phyloP scores from a whole-genome alignment of 495 filamentous ascomycete species.

The Trichoderma asperelloides region DNA sequence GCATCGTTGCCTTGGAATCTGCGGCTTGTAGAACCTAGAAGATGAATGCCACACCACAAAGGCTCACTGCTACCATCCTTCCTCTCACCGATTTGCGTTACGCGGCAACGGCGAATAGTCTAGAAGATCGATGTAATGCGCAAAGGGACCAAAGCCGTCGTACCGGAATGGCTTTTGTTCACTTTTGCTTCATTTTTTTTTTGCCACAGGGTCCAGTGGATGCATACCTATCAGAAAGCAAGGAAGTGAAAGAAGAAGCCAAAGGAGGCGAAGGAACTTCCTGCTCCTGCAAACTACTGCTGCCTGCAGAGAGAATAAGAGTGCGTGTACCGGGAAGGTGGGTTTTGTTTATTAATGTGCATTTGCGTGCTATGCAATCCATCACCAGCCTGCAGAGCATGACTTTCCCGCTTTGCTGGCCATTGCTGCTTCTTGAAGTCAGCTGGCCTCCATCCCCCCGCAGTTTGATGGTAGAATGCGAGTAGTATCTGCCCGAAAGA shows the following conservation, averaged over 20 bases:
- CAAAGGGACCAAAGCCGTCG: background rate
- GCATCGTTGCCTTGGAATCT: constrained; percentile 1
- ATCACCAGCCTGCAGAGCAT: background rate
- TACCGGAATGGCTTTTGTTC: background rate
- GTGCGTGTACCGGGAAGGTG: background rate
- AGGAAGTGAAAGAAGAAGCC: background rate
- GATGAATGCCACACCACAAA: constrained; percentile 2
- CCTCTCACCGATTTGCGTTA: background rate
- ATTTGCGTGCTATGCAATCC: background rate
- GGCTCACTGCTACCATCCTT: background rate
- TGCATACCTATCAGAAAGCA: background rate
- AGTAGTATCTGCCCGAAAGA: background rate
- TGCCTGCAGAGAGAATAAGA: background rate
- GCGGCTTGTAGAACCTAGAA: background rate
- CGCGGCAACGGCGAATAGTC: background rate
- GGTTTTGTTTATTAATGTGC: background rate
- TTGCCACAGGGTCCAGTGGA: background rate
- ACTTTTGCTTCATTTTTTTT: background rate
- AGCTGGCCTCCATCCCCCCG: background rate
- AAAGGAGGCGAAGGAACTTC: background rate
- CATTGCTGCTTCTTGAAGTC: background rate
- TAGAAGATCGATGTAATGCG: background rate
- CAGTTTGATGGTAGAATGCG: background rate
- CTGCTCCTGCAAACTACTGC: background rate
- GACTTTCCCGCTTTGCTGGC: background rate